Evolutionary conservation across 2,329 filamentous ascomycete species (phyloP).

Genomic region (Arthroderma uncinatum): DNA sequence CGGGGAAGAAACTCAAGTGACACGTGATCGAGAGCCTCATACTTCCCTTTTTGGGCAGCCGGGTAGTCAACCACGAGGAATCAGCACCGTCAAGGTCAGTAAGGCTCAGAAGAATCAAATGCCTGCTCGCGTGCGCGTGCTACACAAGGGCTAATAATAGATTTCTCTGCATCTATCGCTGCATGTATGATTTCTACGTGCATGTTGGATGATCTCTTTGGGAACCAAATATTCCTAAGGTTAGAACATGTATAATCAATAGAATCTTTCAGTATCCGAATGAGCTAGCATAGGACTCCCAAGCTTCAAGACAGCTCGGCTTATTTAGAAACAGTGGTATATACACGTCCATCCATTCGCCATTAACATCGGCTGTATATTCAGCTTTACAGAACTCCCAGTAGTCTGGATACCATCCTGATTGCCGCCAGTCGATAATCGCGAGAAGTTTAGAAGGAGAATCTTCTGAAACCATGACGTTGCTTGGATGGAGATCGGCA

Average conservation of each 20-base stretch:
- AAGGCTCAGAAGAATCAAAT: too few species aligned
- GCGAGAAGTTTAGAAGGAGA: constrained; percentile 19
- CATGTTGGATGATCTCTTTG: too few species aligned
- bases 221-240: too few species aligned
- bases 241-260: not conserved
- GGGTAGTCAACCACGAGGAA: too few species aligned
- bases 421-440: constrained; percentile 21
- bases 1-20: too few species aligned
- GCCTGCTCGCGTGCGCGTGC: too few species aligned
- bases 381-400: constrained; percentile 9
- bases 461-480: constrained; percentile 22
- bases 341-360: constrained; percentile 7
- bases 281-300: constrained; percentile 8
- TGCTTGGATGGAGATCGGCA: constrained; percentile 26
- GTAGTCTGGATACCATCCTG: constrained; percentile 16
- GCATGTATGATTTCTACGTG: too few species aligned
- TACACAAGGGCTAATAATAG: too few species aligned
- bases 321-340: constrained; percentile 5
- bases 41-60: too few species aligned
- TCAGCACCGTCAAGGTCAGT: too few species aligned
- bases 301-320: constrained; percentile 8
- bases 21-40: too few species aligned
- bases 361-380: constrained; percentile 3
- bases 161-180: too few species aligned
- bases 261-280: constrained; percentile 4